Evolutionary conservation across 495 filamentous ascomycete species (phyloP), one percentile per base, ranked within the genome.

Genomic region (Podospora pseudoanserina): DNA sequence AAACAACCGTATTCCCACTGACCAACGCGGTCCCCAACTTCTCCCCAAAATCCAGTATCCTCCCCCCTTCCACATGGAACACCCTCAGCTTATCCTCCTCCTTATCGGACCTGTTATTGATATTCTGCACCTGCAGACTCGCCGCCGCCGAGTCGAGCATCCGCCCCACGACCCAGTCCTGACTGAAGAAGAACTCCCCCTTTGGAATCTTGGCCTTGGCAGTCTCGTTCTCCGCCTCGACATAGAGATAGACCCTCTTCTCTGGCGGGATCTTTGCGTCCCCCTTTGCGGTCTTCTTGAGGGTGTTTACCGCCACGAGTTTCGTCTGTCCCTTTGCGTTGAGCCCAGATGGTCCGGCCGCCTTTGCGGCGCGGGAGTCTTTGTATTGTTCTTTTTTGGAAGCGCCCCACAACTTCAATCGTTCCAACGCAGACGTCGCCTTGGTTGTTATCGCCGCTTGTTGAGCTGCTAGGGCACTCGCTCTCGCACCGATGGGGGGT

Each of bases 31-130:
- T 85, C 7, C 90, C 94, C 23, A 90, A 78, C 78, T 93, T 90
- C 79, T 97, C 93, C 26, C 86, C 87, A 78, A 97, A 99, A 60
- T 90, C 91, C 70, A 99, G 74, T 67, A 98, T 80, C 66, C 92
- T 80, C 1, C 96, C 96, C 0, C 88, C 90, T 75, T 98, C 95
- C 0, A 97, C 91, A 78, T 98, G 94, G 67, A 95, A 99, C 1
- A 99, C 86, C 53, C 94, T 77, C 70, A 99, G 73, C 74, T 87
- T 87, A 34, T 91, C 89, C 78, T 90, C 88, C 81, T 96, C 92
- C 18, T 90, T 85, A 30, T 84, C 87, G 20, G 83, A 89, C 66
- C 92, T 85, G 75, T 97, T 97, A 74, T 97, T 97, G 68, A 96
- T 71, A 77, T 97, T 97, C 79, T 91, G 84, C 53, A 97, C 88